Percentiles rank a stretch among this genome's conserved stretches.
These are phyloP conservation scores for Phytopythium vexans DNA, from an alignment of 352 stramenopile species.

Conservation along the genomic window DNA sequence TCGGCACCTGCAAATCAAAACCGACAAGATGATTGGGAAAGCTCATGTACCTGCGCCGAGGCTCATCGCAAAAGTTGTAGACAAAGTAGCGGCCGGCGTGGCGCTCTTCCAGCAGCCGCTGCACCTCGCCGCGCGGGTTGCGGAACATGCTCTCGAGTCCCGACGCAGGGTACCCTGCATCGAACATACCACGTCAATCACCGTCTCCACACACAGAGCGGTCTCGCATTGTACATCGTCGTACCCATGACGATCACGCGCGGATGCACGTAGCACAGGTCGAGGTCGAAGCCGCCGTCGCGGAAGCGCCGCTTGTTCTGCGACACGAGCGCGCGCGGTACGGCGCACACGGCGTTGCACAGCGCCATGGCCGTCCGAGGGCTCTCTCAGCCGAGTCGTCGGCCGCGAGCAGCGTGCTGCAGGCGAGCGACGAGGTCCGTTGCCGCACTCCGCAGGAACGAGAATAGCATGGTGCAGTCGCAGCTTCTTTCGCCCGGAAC, in stretches of 20 bases:
- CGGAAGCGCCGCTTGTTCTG: constrained; percentile 75
- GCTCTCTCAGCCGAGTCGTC: not conserved
- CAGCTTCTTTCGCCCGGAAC: not conserved
- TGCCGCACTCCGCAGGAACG: not conserved
- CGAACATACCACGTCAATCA: not conserved
- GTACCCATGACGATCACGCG: constrained; percentile 77
- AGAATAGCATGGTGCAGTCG: not conserved
- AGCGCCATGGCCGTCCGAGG: constrained; percentile 15
- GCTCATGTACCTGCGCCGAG: constrained; percentile 32
- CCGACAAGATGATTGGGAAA: not conserved
- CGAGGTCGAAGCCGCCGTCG: constrained; percentile 58
- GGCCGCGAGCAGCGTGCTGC: too few relatives aligned
- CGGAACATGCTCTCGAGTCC: constrained; percentile 59
- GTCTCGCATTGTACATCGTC: constrained; percentile 5
- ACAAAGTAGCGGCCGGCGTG: constrained; percentile 63
- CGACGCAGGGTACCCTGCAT: constrained; percentile 48
- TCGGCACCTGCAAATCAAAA: not conserved
- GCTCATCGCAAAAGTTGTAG: constrained; percentile 74
- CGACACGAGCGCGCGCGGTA: constrained; percentile 67
- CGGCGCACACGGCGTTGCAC: constrained; percentile 34
- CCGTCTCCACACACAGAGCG: not conserved
- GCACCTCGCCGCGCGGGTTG: constrained; percentile 58
- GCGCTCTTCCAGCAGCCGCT: constrained; percentile 44
- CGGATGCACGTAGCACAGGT: constrained; percentile 71
- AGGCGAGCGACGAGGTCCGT: too few relatives aligned